Evolutionary conservation across 805 yeast species (phyloP).

Genomic region (Torulaspora gathmanii): DNA sequence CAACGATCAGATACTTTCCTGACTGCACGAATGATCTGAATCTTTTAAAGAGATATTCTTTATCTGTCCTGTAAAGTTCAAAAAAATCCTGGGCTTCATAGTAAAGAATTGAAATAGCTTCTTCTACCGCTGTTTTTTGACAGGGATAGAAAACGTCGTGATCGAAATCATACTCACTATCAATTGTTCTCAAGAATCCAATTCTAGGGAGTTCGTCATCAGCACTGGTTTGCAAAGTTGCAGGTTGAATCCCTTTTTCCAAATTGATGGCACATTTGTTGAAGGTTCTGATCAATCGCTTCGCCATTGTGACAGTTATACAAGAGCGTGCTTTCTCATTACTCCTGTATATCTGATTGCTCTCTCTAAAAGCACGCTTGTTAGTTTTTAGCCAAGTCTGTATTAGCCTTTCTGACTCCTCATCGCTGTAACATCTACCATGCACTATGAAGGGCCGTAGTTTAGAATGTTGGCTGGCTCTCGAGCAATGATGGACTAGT

Average conservation of each 20-base stretch:
- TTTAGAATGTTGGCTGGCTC: background rate
- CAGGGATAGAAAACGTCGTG: constrained; percentile 55
- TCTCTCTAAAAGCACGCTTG: constrained; percentile 27
- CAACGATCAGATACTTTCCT: constrained; percentile 38
- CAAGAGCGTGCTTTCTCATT: constrained; percentile 49
- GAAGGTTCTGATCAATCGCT: constrained; percentile 28
- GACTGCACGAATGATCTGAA: constrained; percentile 24
- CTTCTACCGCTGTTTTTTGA: constrained; percentile 39
- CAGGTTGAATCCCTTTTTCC: constrained; percentile 23
- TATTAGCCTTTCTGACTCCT: constrained; percentile 19
- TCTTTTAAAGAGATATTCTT: constrained; percentile 23
- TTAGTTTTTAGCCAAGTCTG: constrained; percentile 8
- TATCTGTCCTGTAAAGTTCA: constrained; percentile 30
- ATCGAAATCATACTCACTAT: constrained; percentile 44
- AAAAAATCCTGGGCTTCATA: constrained; percentile 47
- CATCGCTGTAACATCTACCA: constrained; percentile 19
- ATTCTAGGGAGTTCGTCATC: constrained; percentile 41
- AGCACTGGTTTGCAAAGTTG: constrained; percentile 20
- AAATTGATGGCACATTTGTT: constrained; percentile 25
- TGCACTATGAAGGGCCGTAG: constrained; percentile 23
- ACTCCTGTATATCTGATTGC: constrained; percentile 40
- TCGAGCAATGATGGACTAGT: background rate
- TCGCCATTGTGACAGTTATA: constrained; percentile 45
- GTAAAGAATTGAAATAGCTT: constrained; percentile 42
- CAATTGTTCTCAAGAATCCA: constrained; percentile 48